These are phyloP conservation scores for Polysphondylium violaceum DNA, from an alignment of 78 protist species.

Conservation along the genomic window DNA sequence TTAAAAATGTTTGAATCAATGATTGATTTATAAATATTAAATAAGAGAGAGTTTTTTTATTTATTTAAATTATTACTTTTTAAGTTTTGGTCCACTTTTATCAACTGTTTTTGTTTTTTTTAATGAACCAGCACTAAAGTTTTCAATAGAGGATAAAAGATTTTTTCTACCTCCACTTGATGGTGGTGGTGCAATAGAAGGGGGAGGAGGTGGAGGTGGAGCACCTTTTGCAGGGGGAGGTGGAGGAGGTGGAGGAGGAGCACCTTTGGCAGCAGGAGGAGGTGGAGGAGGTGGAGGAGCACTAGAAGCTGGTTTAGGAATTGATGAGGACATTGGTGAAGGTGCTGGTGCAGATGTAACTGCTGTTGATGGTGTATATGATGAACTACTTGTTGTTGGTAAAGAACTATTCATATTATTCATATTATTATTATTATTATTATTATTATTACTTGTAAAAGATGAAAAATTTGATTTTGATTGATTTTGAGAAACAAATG, in stretches of 20 bases:
- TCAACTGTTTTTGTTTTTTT: constrained; percentile 54
- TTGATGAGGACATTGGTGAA: neutral
- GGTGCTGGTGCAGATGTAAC: neutral
- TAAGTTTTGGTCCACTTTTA: constrained; percentile 37
- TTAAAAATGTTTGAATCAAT: no score
- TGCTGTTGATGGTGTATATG: neutral
- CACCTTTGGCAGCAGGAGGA: neutral
- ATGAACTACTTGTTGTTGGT: neutral
- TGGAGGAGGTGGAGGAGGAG: constrained; percentile 8
- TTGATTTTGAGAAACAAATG: neutral
- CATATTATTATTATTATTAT: neutral
- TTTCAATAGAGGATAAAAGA: constrained; percentile 51
- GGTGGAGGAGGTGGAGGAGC: neutral
- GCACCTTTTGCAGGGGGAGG: neutral
- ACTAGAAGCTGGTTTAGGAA: no score
- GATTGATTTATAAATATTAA: neutral
- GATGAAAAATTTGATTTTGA: neutral
- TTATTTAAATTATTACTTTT: neutral
- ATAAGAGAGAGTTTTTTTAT: neutral
- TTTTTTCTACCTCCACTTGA: neutral
- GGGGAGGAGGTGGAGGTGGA: constrained; percentile 42
- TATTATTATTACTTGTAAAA: neutral
- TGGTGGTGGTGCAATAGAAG: constrained; percentile 11
- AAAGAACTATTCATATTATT: neutral
- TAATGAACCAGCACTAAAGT: constrained; percentile 9